Evolutionary conservation across 2,329 filamentous ascomycete species (phyloP), one percentile per base, ranked within the genome.

Genomic region (Phaeosphaeria sp.): DNA sequence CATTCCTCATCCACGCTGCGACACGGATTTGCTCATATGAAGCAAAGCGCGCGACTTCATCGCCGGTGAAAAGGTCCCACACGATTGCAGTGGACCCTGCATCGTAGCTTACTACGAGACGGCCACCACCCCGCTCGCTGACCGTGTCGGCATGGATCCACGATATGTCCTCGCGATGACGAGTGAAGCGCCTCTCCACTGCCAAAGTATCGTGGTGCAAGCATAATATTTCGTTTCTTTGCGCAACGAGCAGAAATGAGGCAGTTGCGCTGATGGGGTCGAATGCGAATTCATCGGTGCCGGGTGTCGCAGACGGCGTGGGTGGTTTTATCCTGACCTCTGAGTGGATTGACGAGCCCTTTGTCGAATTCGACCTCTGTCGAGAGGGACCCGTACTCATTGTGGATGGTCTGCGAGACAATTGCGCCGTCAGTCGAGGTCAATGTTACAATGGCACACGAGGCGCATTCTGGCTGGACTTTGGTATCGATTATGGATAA

Each of bases 1-100:
- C 95, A 79, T 97, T 97, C 45, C 90, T 87, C 93, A 99, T 97
- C 92, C 95, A 99, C 13, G 91, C 85, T 39, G 93, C 94, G 27
- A 92, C 89, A 21, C 89, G 89, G 62, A 98, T 85, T 65, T 91
- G 87, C 72, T 96, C 92, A 72, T 96, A 97, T 0, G 93, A 95
- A 22, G 90, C 89, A 80, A 98, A 98, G n/a, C 93, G 87, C 40
- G 94, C 89, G 57, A 97, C 86, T 77, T 97, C 93, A 58, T 93
- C 89, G 49, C 95, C 95, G 0, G 92, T 96, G 80, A 96, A 88
- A 59, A 97, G 84, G 78, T 99, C 94, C 95, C 95, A 99, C 7
- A 98, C 92, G 73, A 98, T 97, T 3, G 93, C 92, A 1, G 92
- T 97, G 77, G 94, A 91, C 39, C 92, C 90, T 18, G 87, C 86